These are phyloP conservation scores for Metarhizium album DNA, from an alignment of 2,329 filamentous ascomycete genomes.

Conservation along the genomic window DNA sequence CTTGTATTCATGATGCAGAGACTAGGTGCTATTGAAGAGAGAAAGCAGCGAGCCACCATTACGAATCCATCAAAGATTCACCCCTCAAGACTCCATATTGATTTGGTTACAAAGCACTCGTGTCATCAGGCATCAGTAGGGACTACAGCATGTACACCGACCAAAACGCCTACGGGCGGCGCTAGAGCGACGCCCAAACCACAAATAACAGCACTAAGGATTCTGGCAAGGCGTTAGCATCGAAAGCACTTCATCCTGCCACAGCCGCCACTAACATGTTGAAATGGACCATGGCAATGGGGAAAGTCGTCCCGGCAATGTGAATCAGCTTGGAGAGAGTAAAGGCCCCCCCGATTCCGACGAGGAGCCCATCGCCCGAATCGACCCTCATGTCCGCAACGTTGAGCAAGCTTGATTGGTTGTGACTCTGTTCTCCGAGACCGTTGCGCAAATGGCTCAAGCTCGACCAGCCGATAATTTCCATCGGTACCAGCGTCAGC, in stretches of 20 bases:
- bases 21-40: neutral
- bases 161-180: neutral
- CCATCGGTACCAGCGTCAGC: slow-evolving; percentile 10
- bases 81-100: neutral
- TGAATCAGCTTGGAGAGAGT: neutral
- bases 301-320: neutral
- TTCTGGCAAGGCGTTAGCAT: slow-evolving; percentile 11
- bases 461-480: slow-evolving; percentile 9
- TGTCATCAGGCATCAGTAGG: neutral
- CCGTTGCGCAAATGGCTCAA: neutral
- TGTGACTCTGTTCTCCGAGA: neutral
- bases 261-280: slow-evolving; percentile 13
- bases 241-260: neutral
- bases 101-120: neutral
- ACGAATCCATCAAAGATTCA: neutral
- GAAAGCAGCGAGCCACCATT: neutral
- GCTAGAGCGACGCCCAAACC: slow-evolving; percentile 10
- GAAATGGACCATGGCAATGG: slow-evolving; percentile 12
- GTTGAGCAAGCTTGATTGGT: too few species aligned
- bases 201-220: slow-evolving; percentile 12
- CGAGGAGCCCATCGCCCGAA: neutral
- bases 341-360: slow-evolving; percentile 2
- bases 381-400: too few species aligned
- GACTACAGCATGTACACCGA: neutral
- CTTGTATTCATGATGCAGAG: neutral